Evolutionary conservation across 805 yeast genomes (phyloP), one percentile per base, ranked within the genome.

Genomic region (Metschnikowia colocasiae): DNA sequence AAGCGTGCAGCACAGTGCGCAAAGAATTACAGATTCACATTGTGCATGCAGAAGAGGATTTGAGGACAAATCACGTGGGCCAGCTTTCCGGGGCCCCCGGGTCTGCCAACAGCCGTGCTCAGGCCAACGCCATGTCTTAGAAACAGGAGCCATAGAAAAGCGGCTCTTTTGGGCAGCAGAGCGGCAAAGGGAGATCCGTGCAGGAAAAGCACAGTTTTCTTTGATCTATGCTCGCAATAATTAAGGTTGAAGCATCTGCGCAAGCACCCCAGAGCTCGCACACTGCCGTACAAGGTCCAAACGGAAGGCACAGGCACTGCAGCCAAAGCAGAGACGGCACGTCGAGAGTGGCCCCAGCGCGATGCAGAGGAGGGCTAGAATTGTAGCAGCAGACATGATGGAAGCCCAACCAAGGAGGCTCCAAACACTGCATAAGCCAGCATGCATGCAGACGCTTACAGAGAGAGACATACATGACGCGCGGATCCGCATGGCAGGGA

Each of bases 381-480:
- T 25, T 23, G 22, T n/a, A 9, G 22, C 7, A 32, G n/a, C 16
- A 20, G 22, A 22, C 18, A 22, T 6, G n/a, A 35, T 35, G 27
- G 29, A 20, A 35, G 39, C 33, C 18, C 18, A 18, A n/a, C 32
- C 15, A 7, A n/a, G 27, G 27, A 4, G n/a, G 23, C 39, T 22
- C 27, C 27, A 20, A 35, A 35, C 27, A 35, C 13, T 19, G 42
- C 42, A 38, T 38, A 20, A 19, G 26, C 33, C 6, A 13, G 12
- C 19, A 10, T 39, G 34, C 42, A 39, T 29, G 27, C 33, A 19
- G 30, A 22, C 26, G 20, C 34, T 15, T 29, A 19, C 42, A 39
- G 40, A 29, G 36, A 23, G 43, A 40, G 43, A 40, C 43, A 40
- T 31, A 29, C 43, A 40, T 40, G 37, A 30, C 12, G 43, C 43